Conservation (phyloP, 2,329 filamentous ascomycete genomes). For the Cercospora sp. region DNA sequence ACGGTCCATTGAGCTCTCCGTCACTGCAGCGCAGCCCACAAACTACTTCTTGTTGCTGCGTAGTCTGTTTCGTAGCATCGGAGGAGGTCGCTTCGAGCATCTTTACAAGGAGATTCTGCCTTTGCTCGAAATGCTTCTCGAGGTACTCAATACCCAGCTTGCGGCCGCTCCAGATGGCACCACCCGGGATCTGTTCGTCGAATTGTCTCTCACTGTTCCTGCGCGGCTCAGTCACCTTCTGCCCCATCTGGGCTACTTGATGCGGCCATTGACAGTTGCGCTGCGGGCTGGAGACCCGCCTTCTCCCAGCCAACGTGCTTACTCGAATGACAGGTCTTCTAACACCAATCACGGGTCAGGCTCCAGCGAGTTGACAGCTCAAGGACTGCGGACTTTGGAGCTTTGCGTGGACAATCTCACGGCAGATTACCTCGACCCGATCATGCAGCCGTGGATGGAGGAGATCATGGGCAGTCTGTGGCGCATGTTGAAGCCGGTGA, state of each 20-base stretch:
- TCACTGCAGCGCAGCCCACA: conserved; percentile 94
- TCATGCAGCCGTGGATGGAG: conserved; percentile 98
- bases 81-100: conserved; percentile 94
- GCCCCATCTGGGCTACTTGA: conserved; percentile 92
- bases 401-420: conserved; percentile 98
- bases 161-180: conserved; percentile 85
- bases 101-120: conserved; percentile 98
- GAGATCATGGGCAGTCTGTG: conserved; percentile 97
- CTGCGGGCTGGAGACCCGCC: conserved; percentile 70
- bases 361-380: conserved; percentile 75
- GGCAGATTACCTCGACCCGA: conserved; percentile 94
- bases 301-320: conserved; percentile 39
- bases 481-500: conserved; percentile 89
- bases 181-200: conserved; percentile 94
- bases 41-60: conserved; percentile 95
- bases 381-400: conserved; percentile 89
- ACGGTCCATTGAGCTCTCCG: conserved; percentile 93
- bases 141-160: conserved; percentile 93
- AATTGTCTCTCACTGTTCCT: conserved; percentile 93
- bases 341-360: conserved; percentile 29
- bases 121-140: conserved; percentile 92
- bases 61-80: conserved; percentile 93
- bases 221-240: conserved; percentile 91
- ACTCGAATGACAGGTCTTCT: conserved; percentile 29
- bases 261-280: conserved; percentile 96